Evolutionary conservation across 768 basidiomycete genomes (phyloP).

Genomic region (Dioszegia aurantiaca): DNA sequence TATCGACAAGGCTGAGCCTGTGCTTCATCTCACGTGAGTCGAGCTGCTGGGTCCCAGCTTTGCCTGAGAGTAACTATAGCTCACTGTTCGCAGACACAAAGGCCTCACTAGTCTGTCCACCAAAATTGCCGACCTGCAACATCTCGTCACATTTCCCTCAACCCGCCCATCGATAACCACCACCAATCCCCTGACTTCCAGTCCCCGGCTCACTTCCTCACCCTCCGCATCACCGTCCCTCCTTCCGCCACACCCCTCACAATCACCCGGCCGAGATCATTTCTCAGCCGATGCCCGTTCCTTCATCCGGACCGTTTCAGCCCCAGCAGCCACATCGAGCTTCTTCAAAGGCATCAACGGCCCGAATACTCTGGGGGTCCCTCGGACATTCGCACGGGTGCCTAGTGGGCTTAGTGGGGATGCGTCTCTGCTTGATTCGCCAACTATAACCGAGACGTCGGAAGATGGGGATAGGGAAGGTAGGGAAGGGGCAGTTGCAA

Average conservation of each 20-base stretch:
- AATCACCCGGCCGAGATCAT: conserved; percentile 25
- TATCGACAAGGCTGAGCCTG: conserved; percentile 31
- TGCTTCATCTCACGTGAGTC: conserved; percentile 32
- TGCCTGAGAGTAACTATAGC: background rate
- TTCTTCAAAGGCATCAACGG: conserved; percentile 5
- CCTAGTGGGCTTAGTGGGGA: conserved; percentile 22
- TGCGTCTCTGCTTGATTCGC: conserved; percentile 16
- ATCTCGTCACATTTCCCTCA: conserved; percentile 43
- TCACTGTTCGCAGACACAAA: background rate
- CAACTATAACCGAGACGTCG: conserved; percentile 24
- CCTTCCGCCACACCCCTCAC: conserved; percentile 11
- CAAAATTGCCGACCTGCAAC: conserved; percentile 41
- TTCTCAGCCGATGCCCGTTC: conserved; percentile 29
- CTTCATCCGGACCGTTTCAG: conserved; percentile 32
- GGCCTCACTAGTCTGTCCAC: conserved; percentile 36
- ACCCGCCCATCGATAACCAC: conserved; percentile 12
- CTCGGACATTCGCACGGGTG: conserved; percentile 12
- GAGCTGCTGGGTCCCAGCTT: no score
- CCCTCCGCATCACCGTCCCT: conserved; percentile 11
- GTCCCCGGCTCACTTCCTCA: conserved; percentile 15
- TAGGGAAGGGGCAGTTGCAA: background rate
- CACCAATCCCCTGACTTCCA: conserved; percentile 15
- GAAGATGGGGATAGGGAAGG: conserved; percentile 13
- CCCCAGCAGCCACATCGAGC: conserved; percentile 25
- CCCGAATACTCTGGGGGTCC: background rate